phyloP scores from a whole-genome alignment of 352 stramenopile species.

The Pythium brassicae region DNA sequence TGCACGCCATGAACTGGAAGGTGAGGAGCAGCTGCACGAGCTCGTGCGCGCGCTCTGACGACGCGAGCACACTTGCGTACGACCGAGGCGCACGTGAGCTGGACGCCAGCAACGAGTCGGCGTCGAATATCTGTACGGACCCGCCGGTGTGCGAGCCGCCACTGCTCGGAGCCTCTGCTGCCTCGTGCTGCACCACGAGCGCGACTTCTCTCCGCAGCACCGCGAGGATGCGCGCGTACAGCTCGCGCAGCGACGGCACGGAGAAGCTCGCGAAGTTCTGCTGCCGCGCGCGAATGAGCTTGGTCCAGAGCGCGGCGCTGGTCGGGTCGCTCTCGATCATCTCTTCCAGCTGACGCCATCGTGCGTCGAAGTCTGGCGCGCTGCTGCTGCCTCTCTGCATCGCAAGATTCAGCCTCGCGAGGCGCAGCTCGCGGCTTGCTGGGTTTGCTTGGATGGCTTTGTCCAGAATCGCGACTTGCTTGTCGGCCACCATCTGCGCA shows the following conservation, averaged over 20 bases:
- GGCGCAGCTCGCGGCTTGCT: slow-evolving; percentile 32
- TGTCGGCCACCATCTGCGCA: slow-evolving; percentile 41
- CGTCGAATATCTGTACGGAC: slow-evolving; percentile 24
- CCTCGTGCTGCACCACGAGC: slow-evolving; percentile 8
- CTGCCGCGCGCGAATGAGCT: slow-evolving; percentile 38
- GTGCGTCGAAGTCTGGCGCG: slow-evolving; percentile 20
- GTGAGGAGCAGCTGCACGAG: slow-evolving; percentile 18
- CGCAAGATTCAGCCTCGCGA: slow-evolving; percentile 48
- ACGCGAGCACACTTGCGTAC: not conserved
- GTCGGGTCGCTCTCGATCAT: slow-evolving; percentile 45
- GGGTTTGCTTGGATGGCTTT: slow-evolving; percentile 54
- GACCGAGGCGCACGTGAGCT: not conserved
- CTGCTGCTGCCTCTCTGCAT: slow-evolving; percentile 13
- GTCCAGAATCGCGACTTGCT: slow-evolving; percentile 57
- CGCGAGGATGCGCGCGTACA: slow-evolving; percentile 61
- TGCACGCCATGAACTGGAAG: slow-evolving; percentile 52
- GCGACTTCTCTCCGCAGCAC: slow-evolving; percentile 36
- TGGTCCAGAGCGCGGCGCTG: slow-evolving; percentile 52
- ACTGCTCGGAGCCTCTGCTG: not conserved
- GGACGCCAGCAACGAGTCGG: slow-evolving; percentile 17
- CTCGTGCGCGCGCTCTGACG: slow-evolving; percentile 1
- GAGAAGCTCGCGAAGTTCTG: slow-evolving; percentile 75
- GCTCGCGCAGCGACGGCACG: slow-evolving; percentile 55
- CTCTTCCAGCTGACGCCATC: slow-evolving; percentile 35
- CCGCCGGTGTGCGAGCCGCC: not conserved